Evolutionary conservation across 805 yeast genomes (phyloP), one percentile per base, ranked within the genome.

Genomic region (Cyberlindnera mycetangii): DNA sequence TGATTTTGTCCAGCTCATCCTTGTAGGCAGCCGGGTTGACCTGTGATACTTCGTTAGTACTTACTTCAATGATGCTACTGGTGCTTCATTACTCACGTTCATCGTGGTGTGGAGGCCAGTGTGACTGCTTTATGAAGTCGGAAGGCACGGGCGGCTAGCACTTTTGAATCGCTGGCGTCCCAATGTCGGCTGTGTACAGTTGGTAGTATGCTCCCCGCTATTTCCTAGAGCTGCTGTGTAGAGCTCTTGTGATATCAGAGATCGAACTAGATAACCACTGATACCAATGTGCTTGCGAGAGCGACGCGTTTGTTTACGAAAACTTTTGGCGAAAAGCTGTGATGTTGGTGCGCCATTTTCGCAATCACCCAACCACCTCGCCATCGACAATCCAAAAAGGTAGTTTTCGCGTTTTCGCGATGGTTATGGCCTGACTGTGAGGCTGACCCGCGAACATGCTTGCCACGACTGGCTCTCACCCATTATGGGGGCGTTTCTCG

Each of bases 1-100:
- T 53, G 39, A 56, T 32, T 45, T 53, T 56, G 31, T 56, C 58
- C 8, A 56, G 42, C 38, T 56, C 60, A 15, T 56, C 60, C 36
- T 53, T 52, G 14, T 55, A 15, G 20, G 48, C 41, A 16, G 45
- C 45, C 4, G 55, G 51, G 28, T 47, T 47, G 45, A 47, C 45
- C 52, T 45, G 27, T 10, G 4, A 14, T 12, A 20, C 2, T 7
- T 7, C 3, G 38, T 22, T 35, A 22, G 38, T 33, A 20, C 7
- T 4, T 33, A 7, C 17, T 4, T 14, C n/a, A 16, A 11, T 12
- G 3, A 31, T 15, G 14, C 16, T 6, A 4, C 33, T n/a, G 17
- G 12, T 20, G 32, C 16, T 7, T 8, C 6, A 7, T 20, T 18
- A 41, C 46, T 46, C 32, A 47, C 50, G 39, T 47, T 47, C 50